Conservation (phyloP, 768 basidiomycete genomes). For the Trametes punicea region DNA sequence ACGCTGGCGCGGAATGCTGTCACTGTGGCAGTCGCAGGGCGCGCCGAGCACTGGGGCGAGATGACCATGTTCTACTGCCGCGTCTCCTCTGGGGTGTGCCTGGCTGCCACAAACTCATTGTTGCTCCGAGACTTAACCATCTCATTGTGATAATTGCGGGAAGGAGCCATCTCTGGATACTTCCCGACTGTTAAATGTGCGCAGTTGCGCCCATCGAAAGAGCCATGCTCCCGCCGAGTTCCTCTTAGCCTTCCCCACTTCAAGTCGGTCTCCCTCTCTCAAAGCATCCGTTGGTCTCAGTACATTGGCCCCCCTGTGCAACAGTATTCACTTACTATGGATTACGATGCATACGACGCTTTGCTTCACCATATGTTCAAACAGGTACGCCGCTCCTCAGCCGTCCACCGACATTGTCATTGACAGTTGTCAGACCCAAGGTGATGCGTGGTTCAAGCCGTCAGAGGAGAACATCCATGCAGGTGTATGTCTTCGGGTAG, state of each 20-base stretch:
- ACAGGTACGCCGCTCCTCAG: constrained; percentile 41
- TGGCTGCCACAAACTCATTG: neutral
- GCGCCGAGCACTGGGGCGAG: neutral
- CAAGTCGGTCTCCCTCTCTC: neutral
- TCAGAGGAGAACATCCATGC: constrained; percentile 78
- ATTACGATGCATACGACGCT: constrained; percentile 74
- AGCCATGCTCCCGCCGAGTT: neutral
- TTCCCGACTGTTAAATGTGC: too few relatives aligned
- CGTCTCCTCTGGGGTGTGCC: neutral
- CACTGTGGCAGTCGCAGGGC: constrained; percentile 6
- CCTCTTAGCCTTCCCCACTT: neutral
- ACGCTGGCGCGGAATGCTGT: constrained; percentile 8
- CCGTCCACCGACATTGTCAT: neutral
- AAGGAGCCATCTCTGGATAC: too few relatives aligned
- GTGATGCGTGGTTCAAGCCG: constrained; percentile 85
- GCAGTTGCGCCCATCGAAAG: too few relatives aligned
- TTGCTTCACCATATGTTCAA: constrained; percentile 78
- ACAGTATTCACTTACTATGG: constrained; percentile 38
- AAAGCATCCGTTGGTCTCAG: neutral
- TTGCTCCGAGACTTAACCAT: neutral
- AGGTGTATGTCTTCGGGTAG: constrained; percentile 75
- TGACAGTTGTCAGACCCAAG: constrained; percentile 53
- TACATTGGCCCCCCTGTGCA: too few relatives aligned
- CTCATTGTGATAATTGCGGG: neutral
- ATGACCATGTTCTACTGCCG: constrained; percentile 1